phyloP scores from a whole-genome alignment of 371 early-diverging fungal species.

The Mortierella sp. region DNA sequence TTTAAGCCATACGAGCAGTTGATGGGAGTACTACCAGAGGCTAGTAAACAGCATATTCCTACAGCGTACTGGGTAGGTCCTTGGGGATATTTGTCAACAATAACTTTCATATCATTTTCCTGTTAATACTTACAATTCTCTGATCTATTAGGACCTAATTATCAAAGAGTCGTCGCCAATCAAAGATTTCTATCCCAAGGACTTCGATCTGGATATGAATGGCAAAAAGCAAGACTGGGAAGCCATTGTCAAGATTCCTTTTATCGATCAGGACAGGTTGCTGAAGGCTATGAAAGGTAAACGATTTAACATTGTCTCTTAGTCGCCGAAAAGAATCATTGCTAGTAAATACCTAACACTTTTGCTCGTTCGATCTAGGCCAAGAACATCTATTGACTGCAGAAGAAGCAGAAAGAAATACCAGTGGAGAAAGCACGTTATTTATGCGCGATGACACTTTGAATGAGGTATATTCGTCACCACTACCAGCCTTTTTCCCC shows the following conservation, averaged over 20 bases:
- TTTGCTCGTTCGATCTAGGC: constrained; percentile 29
- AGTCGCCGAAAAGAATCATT: background rate
- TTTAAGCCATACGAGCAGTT: constrained; percentile 98
- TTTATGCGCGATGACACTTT: constrained; percentile 69
- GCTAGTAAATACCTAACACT: background rate
- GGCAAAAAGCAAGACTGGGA: constrained; percentile 99
- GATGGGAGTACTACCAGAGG: constrained; percentile 98
- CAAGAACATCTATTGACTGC: constrained; percentile 74
- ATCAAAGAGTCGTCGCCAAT: constrained; percentile 86
- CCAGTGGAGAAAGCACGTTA: constrained; percentile 75
- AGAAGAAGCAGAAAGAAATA: constrained; percentile 76
- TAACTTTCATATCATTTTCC: background rate
- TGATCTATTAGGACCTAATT: constrained; percentile 76
- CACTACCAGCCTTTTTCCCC: constrained; percentile 76
- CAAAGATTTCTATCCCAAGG: constrained; percentile 93
- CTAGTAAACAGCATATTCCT: constrained; percentile 86
- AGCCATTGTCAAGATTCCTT: constrained; percentile 94
- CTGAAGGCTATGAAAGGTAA: constrained; percentile 80
- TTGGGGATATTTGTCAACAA: background rate
- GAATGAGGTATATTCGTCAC: constrained; percentile 67
- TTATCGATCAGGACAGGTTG: constrained; percentile 92
- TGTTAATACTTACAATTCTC: background rate
- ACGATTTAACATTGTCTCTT: background rate
- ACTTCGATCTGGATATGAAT: constrained; percentile 96
- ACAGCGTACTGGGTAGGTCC: constrained; percentile 72